Evolutionary conservation across 352 stramenopile species (phyloP), one percentile per base, ranked within the genome.

Genomic region (Phytopythium delawarense): DNA sequence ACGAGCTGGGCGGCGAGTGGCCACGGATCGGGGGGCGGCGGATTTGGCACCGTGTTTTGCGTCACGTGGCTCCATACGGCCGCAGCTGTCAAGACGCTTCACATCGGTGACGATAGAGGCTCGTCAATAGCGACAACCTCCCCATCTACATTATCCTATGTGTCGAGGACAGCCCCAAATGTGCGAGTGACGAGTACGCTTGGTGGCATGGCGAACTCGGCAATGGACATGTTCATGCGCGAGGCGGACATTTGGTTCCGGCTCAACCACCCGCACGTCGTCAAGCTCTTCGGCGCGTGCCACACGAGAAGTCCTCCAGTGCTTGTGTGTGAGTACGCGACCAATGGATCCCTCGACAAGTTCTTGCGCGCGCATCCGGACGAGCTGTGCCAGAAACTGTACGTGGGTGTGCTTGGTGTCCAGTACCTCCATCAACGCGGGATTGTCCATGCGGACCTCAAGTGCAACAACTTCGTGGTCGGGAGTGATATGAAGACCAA

Each of bases 241-340:
- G 39, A 45, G 13, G 39, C 39, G 39, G 39, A 45, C 39, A 45
- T 45, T 45, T 45, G 39, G 16, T 45, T 45, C 39, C 39, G 39
- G 13, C 39, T 45, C 3, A 45, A 45, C 16, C 39, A 84, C 1
- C 74, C 73, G 21, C 50, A 61, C 16, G 40, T 39, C 25, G 37
- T 62, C 64, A 84, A 86, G 15, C 39, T 45, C 39, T 45, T 45
- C 16, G 39, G 39, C 13, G 39, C 15, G 4, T 45, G 16, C 39
- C 39, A 45, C 39, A n/a, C 13, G 4, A 16, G 39, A 12, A 45
- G 6, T 45, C 39, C 39, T 2, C 15, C 39, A 0, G 15, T 45
- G 39, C n/a, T 21, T 18, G 39, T 45, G 3, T 45, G 39, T n/a
- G 39, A 45, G n/a, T 45, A 45, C 39, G 39, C 39, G 16, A 45